A percentile compares a stretch with the other conserved stretches of the same genome.
Conservation (phyloP, 371 early-diverging fungal genomes). For the Apophysomyces ossiformis region DNA sequence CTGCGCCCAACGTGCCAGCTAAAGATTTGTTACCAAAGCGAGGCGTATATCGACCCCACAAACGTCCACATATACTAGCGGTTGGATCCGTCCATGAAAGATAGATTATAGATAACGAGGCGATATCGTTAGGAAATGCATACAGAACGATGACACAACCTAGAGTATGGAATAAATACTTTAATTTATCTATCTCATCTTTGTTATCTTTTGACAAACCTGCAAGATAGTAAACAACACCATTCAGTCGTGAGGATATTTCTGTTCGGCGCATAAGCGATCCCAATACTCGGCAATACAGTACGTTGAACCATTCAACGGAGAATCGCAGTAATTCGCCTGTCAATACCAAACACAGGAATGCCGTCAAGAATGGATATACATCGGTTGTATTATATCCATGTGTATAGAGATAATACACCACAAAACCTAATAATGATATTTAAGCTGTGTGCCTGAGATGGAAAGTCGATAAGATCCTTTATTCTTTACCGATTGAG, state of each 20-base stretch:
- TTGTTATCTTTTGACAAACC: constrained; percentile 31
- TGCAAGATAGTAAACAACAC: constrained; percentile 55
- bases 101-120: constrained; percentile 58
- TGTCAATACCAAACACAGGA: constrained; percentile 35
- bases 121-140: constrained; percentile 51
- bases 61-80: constrained; percentile 54
- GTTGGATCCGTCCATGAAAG: constrained; percentile 62
- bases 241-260: constrained; percentile 44
- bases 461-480: not conserved
- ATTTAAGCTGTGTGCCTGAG: not conserved
- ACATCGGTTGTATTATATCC: constrained; percentile 36
- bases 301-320: constrained; percentile 45
- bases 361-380: constrained; percentile 35
- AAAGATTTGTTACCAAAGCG: constrained; percentile 52
- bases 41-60: constrained; percentile 56
- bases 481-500: constrained; percentile 46
- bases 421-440: constrained; percentile 46
- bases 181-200: not conserved
- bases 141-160: constrained; percentile 51
- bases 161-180: constrained; percentile 8
- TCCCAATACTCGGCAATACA: constrained; percentile 51
- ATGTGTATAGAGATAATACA: constrained; percentile 38
- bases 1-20: constrained; percentile 55
- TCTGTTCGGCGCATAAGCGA: constrained; percentile 58
- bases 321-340: constrained; percentile 53